These are phyloP conservation scores for Cicer arietinum DNA, from an alignment of 306 rosid genomes.

Conservation along the genomic window DNA sequence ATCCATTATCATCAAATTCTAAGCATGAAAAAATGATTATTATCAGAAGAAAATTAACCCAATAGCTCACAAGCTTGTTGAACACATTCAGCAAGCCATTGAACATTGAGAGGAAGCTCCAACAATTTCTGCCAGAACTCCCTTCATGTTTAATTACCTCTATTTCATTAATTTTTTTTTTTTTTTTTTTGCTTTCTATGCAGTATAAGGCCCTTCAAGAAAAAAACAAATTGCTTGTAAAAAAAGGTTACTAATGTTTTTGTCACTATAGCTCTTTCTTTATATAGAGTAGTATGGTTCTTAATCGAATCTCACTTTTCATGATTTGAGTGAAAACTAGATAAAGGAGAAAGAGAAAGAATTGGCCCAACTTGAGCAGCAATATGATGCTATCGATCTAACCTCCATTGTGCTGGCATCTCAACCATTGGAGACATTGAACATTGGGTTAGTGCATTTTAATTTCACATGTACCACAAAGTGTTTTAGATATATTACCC, in stretches of 20 bases:
- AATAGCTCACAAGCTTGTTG: conserved; percentile 84
- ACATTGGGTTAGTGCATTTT: conserved; percentile 53
- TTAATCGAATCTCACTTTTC: background rate
- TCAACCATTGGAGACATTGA: conserved; percentile 51
- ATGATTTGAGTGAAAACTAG: conserved; percentile 42
- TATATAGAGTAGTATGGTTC: background rate
- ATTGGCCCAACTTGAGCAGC: conserved; percentile 48
- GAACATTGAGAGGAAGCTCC: no score
- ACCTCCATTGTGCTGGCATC: conserved; percentile 41
- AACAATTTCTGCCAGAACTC: no score
- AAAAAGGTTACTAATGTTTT: conserved; percentile 53
- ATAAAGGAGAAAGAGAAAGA: conserved; percentile 73
- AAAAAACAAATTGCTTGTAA: conserved; percentile 65
- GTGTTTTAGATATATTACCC: no score
- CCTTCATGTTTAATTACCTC: no score
- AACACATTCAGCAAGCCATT: conserved; percentile 70
- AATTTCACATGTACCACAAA: background rate
- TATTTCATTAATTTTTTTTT: no score
- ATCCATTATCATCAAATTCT: conserved; percentile 16
- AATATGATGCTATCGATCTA: conserved; percentile 42
- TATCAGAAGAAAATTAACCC: conserved; percentile 56
- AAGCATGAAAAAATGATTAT: background rate
- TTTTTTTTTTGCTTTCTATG: background rate
- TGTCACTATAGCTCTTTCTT: background rate
- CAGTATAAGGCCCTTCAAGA: conserved; percentile 75